Evolutionary conservation across 305 asterid genomes (phyloP).

Genomic region (Fraxinus velutina): DNA sequence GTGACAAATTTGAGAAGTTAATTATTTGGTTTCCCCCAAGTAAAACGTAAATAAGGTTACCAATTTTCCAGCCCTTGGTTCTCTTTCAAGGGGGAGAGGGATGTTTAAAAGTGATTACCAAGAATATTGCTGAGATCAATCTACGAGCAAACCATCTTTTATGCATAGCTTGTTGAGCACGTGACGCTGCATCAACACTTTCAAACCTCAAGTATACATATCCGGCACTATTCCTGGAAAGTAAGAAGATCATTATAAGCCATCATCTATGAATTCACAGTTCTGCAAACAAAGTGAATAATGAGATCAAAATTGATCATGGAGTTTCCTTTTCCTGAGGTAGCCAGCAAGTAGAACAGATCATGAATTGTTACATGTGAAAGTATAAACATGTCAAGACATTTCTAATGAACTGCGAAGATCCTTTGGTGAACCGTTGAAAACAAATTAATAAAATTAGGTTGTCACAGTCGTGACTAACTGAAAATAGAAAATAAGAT

Average conservation of each 20-base stretch:
- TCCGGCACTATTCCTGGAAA: slow-evolving; percentile 78
- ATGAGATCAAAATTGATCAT: not conserved
- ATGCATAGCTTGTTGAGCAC: slow-evolving; percentile 95
- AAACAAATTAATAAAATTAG: not conserved
- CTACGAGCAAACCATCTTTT: slow-evolving; percentile 96
- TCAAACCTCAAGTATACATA: slow-evolving; percentile 90
- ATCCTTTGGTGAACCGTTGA: not conserved
- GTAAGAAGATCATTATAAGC: slow-evolving; percentile 15
- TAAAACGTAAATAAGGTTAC: not conserved
- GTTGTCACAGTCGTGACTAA: not conserved
- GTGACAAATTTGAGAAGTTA: not conserved
- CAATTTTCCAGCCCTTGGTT: not conserved
- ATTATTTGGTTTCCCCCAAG: not conserved
- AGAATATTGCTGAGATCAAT: slow-evolving; percentile 83
- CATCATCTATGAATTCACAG: not conserved
- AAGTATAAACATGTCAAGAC: not conserved
- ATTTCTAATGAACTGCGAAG: not conserved
- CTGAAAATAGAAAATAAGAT: not conserved
- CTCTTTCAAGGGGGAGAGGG: not conserved
- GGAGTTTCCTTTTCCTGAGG: not conserved
- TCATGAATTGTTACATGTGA: not conserved
- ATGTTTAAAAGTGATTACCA: slow-evolving; percentile 44
- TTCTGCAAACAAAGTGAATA: not conserved
- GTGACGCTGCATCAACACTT: slow-evolving; percentile 66
- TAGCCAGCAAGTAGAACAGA: not conserved